These are phyloP conservation scores for Hippophae tibetana DNA, from an alignment of 306 rosid genomes.

Conservation along the genomic window DNA sequence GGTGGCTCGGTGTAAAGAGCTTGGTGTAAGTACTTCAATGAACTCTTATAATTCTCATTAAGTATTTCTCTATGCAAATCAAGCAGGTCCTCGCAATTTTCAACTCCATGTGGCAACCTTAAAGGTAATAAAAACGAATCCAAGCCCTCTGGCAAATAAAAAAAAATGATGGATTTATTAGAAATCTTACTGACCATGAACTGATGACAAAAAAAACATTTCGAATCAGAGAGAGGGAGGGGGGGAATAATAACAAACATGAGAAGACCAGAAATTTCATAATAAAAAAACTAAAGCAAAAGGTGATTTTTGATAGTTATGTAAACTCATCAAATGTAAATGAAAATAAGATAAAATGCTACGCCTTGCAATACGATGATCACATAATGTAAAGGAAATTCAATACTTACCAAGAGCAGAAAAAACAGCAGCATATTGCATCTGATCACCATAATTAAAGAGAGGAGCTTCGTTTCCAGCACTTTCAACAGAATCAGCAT, in stretches of 20 bases:
- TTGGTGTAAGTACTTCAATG: constrained; percentile 43
- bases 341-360: too few species aligned
- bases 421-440: constrained; percentile 31
- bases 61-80: constrained; percentile 23
- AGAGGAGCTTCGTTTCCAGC: background rate
- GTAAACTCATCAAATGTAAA: too few species aligned
- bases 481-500: constrained; percentile 2
- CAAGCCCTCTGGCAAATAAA: constrained; percentile 40
- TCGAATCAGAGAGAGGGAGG: too few species aligned
- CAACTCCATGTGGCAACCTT: constrained; percentile 31
- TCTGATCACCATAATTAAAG: constrained; percentile 12
- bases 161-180: constrained; percentile 22
- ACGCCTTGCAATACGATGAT: background rate
- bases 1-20: constrained; percentile 48
- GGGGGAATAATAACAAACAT: too few species aligned
- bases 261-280: too few species aligned
- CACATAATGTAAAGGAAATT: constrained; percentile 8
- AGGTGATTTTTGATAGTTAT: too few species aligned
- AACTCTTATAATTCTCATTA: constrained; percentile 40
- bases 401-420: constrained; percentile 42
- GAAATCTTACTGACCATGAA: background rate
- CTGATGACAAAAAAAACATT: background rate
- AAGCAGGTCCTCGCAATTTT: constrained; percentile 34
- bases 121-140: constrained; percentile 62
- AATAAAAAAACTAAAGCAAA: too few species aligned